Base-by-base conservation (phyloP, 1,284 basidiomycete genomes). In the Boletus semigastroideus region DNA sequence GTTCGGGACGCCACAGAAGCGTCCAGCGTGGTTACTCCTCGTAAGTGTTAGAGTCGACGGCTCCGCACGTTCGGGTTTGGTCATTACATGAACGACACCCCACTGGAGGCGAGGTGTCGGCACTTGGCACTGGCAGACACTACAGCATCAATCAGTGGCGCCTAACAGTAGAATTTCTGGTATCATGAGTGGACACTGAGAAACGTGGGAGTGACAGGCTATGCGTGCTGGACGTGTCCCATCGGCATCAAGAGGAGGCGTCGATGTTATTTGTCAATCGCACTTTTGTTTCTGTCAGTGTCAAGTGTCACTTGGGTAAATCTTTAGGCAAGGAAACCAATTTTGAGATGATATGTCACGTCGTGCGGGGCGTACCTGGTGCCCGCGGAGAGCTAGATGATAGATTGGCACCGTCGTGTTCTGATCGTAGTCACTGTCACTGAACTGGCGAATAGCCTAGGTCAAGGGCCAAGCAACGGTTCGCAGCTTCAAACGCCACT, bases 1-100 rank as follows among this genome's bases (percentile, higher is more conserved):
- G 17, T 7, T 25, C 25, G 25, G 7, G 25, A 6, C 53, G 37
- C 53, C 53, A 54, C 53, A 40, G 53, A 51, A 53, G 10, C 8
- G 16, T 16, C 27, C 16, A 16, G 14, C 6, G 8, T 33, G 31
- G 14, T 33, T 1, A 16, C 16, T 25, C 25, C 25, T 25, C 25
- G 25, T 25, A 25, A 25, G 25, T 25, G 7, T 25, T 25, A 25
- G 25, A 25, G 12, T 36, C 19, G n/a, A 38, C 12, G 11, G 7
- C 13, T 30, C 16, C 11, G 36, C 33, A 30, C 39, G 25, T 19
- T 36, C 48, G 38, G 33, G 27, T 25, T 28, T 27, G 11, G 20
- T 25, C 7, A 13, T 25, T 16, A 36, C 34, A 36, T 36, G 34
- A 36, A 7, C 28, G 2, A 17, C 14, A 20, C 34, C 34, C 5